Conservation (phyloP, 2,329 filamentous ascomycete species). For the Cercospora canescens region DNA sequence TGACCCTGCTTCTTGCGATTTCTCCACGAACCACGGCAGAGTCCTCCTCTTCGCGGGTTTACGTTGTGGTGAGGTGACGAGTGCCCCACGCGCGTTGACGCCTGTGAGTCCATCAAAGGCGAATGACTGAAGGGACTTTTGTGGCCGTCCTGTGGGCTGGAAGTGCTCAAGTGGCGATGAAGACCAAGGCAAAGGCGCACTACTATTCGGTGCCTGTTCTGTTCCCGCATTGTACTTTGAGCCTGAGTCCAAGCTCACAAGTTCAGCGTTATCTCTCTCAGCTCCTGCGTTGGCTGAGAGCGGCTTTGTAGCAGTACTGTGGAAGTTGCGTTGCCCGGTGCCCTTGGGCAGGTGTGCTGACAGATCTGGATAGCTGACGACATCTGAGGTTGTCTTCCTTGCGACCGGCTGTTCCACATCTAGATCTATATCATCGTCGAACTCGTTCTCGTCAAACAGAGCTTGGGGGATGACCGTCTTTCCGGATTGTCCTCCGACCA, state of each 20-base stretch:
- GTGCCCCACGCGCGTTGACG: background rate
- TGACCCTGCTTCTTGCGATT: constrained; percentile 25
- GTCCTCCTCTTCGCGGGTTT: constrained; percentile 61
- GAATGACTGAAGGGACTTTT: constrained; percentile 19
- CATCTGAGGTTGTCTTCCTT: constrained; percentile 40
- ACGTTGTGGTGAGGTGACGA: constrained; percentile 27
- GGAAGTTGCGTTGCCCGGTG: constrained; percentile 23
- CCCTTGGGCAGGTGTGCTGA: constrained; percentile 26
- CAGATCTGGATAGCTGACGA: constrained; percentile 44
- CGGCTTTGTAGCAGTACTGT: constrained; percentile 15
- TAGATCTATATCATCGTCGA: constrained; percentile 79
- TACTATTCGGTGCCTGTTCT: constrained; percentile 49
- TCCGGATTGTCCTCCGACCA: constrained; percentile 42
- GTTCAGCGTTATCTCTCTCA: background rate
- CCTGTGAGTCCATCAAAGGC: constrained; percentile 17
- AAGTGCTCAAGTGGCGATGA: constrained; percentile 45
- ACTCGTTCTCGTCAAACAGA: constrained; percentile 74
- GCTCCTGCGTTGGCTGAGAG: constrained; percentile 24
- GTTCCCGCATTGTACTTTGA: constrained; percentile 33
- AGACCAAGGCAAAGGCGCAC: constrained; percentile 69
- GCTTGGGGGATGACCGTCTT: constrained; percentile 22
- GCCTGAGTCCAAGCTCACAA: constrained; percentile 24
- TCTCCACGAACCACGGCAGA: constrained; percentile 59
- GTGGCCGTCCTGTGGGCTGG: constrained; percentile 17
- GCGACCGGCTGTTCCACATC: constrained; percentile 65